These are phyloP conservation scores for Ormosia emarginata DNA, from an alignment of 306 rosid genomes.

Conservation along the genomic window DNA sequence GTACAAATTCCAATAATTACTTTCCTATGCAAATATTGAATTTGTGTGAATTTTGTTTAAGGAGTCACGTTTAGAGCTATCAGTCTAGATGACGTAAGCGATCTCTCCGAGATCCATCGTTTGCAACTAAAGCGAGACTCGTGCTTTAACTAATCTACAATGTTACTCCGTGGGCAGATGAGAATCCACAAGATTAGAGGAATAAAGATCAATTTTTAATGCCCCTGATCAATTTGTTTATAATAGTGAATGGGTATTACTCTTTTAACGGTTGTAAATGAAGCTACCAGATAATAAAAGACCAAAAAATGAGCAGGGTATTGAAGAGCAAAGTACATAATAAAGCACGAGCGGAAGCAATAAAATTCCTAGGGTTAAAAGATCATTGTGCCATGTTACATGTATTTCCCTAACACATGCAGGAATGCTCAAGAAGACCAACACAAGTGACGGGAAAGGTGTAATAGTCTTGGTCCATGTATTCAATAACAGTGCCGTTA, in stretches of 20 bases:
- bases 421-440: not conserved
- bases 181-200: not conserved
- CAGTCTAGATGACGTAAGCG: not conserved
- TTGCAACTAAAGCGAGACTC: too few species aligned
- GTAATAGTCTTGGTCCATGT: not conserved
- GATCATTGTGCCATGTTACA: constrained; percentile 13
- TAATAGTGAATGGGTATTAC: not conserved
- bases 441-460: not conserved
- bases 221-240: not conserved
- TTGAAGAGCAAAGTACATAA: not conserved
- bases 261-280: not conserved
- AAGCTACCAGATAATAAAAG: not conserved
- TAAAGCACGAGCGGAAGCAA: not conserved
- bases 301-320: not conserved
- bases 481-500: not conserved
- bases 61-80: not conserved
- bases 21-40: not conserved
- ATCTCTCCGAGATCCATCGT: not conserved
- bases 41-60: not conserved
- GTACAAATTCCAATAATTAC: not conserved
- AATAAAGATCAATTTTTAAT: not conserved
- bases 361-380: not conserved
- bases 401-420: constrained; percentile 8
- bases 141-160: too few species aligned
- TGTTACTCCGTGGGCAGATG: not conserved